A percentile compares a stretch with the other conserved stretches of the same genome.
phyloP scores from a whole-genome alignment of 164 flowering plant genomes.

The Brasenia schreberi region DNA sequence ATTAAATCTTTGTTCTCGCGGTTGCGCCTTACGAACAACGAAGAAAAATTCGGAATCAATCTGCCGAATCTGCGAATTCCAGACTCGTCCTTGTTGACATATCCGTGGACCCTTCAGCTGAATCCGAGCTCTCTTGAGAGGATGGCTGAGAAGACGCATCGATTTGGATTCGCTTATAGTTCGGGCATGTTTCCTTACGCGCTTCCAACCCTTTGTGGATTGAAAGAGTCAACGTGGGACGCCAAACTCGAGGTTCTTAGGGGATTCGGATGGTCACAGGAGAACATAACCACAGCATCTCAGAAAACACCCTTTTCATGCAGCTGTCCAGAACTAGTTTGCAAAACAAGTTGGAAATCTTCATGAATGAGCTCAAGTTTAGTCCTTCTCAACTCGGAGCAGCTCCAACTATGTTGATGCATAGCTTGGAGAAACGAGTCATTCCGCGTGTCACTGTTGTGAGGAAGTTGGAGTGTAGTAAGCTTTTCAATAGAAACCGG shows the following conservation, averaged over 20 bases:
- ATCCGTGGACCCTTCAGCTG: conserved; percentile 1
- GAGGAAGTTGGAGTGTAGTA: conserved; percentile 2
- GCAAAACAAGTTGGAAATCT: conserved; percentile 1
- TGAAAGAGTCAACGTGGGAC: conserved; percentile 2
- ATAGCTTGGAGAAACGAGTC: neutral
- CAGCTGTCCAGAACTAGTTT: conserved; percentile 4
- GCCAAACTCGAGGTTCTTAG: conserved; percentile 2
- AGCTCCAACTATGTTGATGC: neutral
- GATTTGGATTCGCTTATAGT: conserved; percentile 2
- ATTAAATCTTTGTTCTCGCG: neutral
- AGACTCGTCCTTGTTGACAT: neutral
- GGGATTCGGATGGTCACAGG: conserved; percentile 11
- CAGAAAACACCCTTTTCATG: conserved; percentile 3
- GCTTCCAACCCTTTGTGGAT: neutral
- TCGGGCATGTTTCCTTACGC: conserved; percentile 8
- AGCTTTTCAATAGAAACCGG: neutral
- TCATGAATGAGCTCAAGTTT: conserved; percentile 2
- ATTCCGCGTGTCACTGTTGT: neutral
- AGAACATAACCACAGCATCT: conserved; percentile 6
- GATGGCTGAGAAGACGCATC: neutral
- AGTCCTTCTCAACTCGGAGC: neutral
- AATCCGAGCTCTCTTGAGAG: conserved; percentile 1
- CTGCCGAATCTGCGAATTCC: conserved; percentile 1
- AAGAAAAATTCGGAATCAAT: no score
- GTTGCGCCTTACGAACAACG: neutral